Base-by-base conservation (phyloP, 257 asterid genomes). In the Nicotiana obtusifolia region DNA sequence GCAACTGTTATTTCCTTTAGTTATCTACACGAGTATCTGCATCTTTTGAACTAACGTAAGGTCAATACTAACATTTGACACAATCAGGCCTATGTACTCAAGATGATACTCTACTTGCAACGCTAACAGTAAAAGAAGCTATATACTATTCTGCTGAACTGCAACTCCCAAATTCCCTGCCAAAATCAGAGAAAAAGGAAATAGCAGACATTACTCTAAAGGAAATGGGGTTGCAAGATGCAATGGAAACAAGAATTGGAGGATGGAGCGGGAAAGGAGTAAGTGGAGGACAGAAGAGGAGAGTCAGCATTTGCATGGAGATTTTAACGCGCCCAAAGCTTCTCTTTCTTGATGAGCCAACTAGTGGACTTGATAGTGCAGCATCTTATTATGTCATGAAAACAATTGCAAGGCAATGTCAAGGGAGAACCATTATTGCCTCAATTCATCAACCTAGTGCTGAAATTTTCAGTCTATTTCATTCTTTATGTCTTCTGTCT, bases 351-450 rank as follows among this genome's bases (percentile, higher is more conserved):
- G 97, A 91, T 57, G 95, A 92, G 78, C 97, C 93, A 3, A 89
- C 95, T 47, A 91, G 93, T 73, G 95, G 95, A 19, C 91, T 92
- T 7, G 95, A 92, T 26, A 88, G 92, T 66, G 95, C 93, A 10
- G 91, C 97, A 19, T 83, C 88, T 1, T 85, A 77, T 80, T 75
- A 71, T 66, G 88, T 85, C 9, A 82, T 85, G 84, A 82, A 80
- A 49, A 41, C 82, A 64, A 82, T 82, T 61, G 80, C 77, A 26
- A 17, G 81, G 13, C 66, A 71, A 20, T 22, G 66, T 1, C 5
- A 62, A n/a, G 86, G 88, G 10, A 85, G 79, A 68, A 85, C 88
- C 3, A 66, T 85, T 2, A 10, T 82, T 0, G 87, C 83, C 5
- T 85, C 87, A n/a, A 61, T 85, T 54, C 87, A 85, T 69, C 87